phyloP scores from a whole-genome alignment of 2,329 filamentous ascomycete genomes.

The Didymella glomerata region DNA sequence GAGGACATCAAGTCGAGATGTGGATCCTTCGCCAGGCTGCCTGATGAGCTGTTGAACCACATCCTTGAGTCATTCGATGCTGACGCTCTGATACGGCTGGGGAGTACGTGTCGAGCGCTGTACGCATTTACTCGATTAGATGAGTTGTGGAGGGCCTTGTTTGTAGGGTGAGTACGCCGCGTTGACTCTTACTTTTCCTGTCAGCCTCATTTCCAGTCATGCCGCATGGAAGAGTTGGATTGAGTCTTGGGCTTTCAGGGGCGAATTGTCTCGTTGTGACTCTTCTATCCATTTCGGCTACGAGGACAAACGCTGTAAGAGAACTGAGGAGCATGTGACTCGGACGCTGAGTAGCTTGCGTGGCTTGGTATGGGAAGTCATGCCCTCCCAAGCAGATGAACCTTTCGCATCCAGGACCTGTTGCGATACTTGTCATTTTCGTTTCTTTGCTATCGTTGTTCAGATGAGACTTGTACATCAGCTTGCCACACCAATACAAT shows the following conservation, averaged over 20 bases:
- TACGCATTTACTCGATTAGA: slow-evolving; percentile 86
- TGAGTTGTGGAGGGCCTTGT: slow-evolving; percentile 87
- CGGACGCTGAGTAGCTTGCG: neutral
- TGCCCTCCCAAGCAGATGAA: neutral
- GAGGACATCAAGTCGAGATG: slow-evolving; percentile 72
- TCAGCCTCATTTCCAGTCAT: slow-evolving; percentile 15
- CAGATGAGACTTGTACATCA: neutral
- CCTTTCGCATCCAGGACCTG: neutral
- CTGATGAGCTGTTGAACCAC: slow-evolving; percentile 81
- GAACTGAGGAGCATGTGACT: neutral
- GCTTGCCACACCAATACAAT: slow-evolving; percentile 9
- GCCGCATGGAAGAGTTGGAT: neutral
- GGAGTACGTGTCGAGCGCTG: slow-evolving; percentile 82
- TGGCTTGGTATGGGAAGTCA: neutral
- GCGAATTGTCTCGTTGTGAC: neutral
- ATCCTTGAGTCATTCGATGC: slow-evolving; percentile 79
- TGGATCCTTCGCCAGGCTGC: slow-evolving; percentile 72
- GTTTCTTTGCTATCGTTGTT: neutral
- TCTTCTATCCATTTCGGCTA: neutral
- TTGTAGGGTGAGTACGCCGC: slow-evolving; percentile 75
- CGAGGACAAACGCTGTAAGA: neutral
- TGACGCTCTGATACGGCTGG: slow-evolving; percentile 68
- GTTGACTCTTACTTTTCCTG: slow-evolving; percentile 17
- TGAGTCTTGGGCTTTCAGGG: neutral
- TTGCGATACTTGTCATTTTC: neutral